phyloP scores from a whole-genome alignment of 805 yeast species.

The Blastobotrys attinorum region DNA sequence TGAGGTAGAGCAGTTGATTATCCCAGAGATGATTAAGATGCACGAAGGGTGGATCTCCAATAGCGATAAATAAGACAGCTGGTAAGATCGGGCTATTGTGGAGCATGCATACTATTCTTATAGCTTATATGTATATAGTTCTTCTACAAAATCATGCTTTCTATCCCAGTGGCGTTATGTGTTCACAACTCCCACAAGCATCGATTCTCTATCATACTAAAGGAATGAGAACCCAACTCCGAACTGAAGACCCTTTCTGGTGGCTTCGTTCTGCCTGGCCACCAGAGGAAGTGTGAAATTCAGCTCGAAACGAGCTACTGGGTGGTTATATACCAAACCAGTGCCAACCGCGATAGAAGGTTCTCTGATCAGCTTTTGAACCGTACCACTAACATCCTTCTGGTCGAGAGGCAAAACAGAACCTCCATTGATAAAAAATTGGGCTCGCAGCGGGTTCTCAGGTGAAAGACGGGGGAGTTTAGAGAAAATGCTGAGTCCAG shows the following conservation, averaged over 20 bases:
- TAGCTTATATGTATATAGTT: not conserved
- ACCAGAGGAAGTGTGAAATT: slow-evolving; percentile 56
- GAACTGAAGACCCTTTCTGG: slow-evolving; percentile 59
- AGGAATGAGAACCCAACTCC: slow-evolving; percentile 56
- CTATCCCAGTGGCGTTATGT: not conserved
- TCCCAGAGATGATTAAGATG: slow-evolving; percentile 62
- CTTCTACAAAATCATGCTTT: not conserved
- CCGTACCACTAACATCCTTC: slow-evolving; percentile 8
- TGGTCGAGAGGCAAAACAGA: slow-evolving; percentile 32
- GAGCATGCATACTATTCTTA: no score
- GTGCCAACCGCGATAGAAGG: slow-evolving; percentile 50
- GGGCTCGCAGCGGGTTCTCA: slow-evolving; percentile 50
- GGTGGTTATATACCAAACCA: slow-evolving; percentile 55
- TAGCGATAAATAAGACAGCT: not conserved
- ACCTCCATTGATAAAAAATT: slow-evolving; percentile 61
- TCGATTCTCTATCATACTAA: slow-evolving; percentile 22
- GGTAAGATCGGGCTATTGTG: no score
- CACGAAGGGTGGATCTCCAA: slow-evolving; percentile 57
- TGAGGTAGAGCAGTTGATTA: slow-evolving; percentile 72
- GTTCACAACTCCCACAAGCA: no score
- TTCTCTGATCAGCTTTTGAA: slow-evolving; percentile 25
- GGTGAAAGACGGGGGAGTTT: slow-evolving; percentile 46
- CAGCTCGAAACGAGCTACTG: slow-evolving; percentile 60
- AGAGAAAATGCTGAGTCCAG: slow-evolving; percentile 51
- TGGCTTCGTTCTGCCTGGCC: slow-evolving; percentile 40